These are phyloP conservation scores for Insectozyma bohioensis DNA, from an alignment of 1,139 yeast genomes.

Conservation along the genomic window DNA sequence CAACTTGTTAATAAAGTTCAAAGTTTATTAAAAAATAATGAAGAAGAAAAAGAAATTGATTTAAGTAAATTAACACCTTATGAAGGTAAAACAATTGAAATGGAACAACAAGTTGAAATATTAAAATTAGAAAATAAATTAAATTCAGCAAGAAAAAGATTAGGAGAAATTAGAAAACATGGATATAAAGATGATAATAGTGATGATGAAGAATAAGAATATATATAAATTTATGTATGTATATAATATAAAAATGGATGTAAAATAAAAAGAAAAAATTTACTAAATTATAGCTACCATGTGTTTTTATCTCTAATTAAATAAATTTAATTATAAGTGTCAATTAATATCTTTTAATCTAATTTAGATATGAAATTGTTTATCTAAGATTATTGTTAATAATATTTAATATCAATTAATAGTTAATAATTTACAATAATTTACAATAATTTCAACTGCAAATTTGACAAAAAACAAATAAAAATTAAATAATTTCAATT, in stretches of 20 bases:
- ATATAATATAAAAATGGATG: too few relatives aligned
- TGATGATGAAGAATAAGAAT: constrained; percentile 6
- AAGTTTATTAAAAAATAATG: constrained; percentile 47
- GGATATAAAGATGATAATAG: constrained; percentile 60
- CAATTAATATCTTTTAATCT: too few relatives aligned
- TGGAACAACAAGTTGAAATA: constrained; percentile 94
- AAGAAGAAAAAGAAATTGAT: constrained; percentile 50
- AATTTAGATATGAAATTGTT: too few relatives aligned
- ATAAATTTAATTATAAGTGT: too few relatives aligned
- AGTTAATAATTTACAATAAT: too few relatives aligned
- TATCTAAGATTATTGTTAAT: too few relatives aligned
- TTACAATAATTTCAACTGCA: too few relatives aligned
- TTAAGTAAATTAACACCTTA: constrained; percentile 70
- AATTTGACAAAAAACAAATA: too few relatives aligned
- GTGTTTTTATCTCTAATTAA: too few relatives aligned
- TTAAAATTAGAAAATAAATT: constrained; percentile 77
- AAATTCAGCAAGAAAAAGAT: constrained; percentile 69
- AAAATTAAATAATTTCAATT: neutral
- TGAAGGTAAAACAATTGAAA: constrained; percentile 83
- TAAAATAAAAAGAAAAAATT: neutral
- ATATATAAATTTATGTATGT: neutral
- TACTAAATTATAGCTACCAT: constrained; percentile 1
- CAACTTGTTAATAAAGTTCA: constrained; percentile 70
- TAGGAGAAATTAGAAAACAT: constrained; percentile 82
- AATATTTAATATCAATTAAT: too few relatives aligned